A percentile compares a stretch with the other conserved stretches of the same genome.
These are phyloP conservation scores for Ustilago xerochloae DNA, from an alignment of 1,284 basidiomycete genomes.

Conservation along the genomic window DNA sequence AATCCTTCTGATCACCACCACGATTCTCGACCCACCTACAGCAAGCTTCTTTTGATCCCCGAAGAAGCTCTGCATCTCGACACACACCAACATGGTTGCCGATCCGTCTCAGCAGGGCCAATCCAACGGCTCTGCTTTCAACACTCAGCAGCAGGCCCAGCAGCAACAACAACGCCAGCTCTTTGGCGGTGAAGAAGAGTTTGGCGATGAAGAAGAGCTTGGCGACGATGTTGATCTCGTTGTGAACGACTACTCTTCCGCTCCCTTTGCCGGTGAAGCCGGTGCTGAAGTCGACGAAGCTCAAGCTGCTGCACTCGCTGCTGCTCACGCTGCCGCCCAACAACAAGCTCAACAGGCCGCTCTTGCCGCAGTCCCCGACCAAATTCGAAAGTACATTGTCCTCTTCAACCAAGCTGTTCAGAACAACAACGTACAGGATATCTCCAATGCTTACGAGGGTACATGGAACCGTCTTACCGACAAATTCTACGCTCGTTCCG, in stretches of 20 bases:
- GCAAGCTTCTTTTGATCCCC: slow-evolving; percentile 41
- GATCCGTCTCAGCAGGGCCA: slow-evolving; percentile 42
- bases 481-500: slow-evolving; percentile 90
- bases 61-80: slow-evolving; percentile 28
- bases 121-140: slow-evolving; percentile 29
- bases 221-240: slow-evolving; percentile 57
- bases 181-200: slow-evolving; percentile 54
- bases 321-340: slow-evolving; percentile 57
- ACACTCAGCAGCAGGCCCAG: slow-evolving; percentile 37
- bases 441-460: slow-evolving; percentile 90
- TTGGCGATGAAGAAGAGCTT: slow-evolving; percentile 52
- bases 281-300: slow-evolving; percentile 45
- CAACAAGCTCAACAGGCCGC: slow-evolving; percentile 61
- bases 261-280: slow-evolving; percentile 25
- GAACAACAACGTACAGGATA: slow-evolving; percentile 72
- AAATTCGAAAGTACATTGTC: slow-evolving; percentile 66
- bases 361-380: slow-evolving; percentile 63
- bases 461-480: slow-evolving; percentile 97
- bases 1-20: background rate
- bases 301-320: slow-evolving; percentile 53
- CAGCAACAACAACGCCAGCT: slow-evolving; percentile 53
- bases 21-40: background rate
- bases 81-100: slow-evolving; percentile 27
- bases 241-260: slow-evolving; percentile 41
- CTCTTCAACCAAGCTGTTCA: slow-evolving; percentile 65